Percentiles rank a stretch among this genome's conserved stretches.
phyloP scores from a whole-genome alignment of 2,329 filamentous ascomycete genomes.

The Botrytis fragariae region DNA sequence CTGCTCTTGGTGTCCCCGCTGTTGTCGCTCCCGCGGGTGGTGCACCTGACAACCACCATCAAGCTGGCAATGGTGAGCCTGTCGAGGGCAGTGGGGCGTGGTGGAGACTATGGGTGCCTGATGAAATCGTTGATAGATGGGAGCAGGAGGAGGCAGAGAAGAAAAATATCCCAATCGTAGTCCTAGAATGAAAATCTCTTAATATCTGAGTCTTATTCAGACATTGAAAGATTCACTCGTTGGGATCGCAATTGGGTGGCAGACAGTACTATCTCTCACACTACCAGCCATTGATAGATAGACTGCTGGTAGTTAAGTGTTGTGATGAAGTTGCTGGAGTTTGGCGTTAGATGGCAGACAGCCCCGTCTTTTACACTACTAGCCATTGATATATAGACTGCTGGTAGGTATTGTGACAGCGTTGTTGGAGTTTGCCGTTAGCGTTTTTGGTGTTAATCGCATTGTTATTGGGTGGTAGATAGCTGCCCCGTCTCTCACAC shows the following conservation, averaged over 20 bases:
- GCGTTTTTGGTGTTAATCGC: not conserved
- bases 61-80: not conserved
- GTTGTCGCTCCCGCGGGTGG: too few relatives aligned
- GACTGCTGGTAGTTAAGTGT: not conserved
- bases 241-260: not conserved
- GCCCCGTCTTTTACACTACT: too few relatives aligned
- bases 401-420: not conserved
- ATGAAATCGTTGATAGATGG: too few relatives aligned
- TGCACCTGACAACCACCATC: too few relatives aligned
- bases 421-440: not conserved
- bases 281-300: not conserved
- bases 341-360: not conserved
- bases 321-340: too few relatives aligned
- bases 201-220: not conserved
- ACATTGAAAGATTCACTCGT: not conserved
- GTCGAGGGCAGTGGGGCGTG: too few relatives aligned
- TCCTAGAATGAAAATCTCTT: not conserved
- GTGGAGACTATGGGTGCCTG: accelerated
- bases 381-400: too few relatives aligned
- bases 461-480: not conserved
- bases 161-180: not conserved
- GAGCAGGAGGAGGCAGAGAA: not conserved
- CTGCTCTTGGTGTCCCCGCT: not conserved
- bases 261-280: not conserved
- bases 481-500: not conserved